A percentile compares a stretch with the other conserved stretches of the same genome.
These are phyloP conservation scores for Diutina siamensis DNA, from an alignment of 1,139 yeast genomes.

Conservation along the genomic window DNA sequence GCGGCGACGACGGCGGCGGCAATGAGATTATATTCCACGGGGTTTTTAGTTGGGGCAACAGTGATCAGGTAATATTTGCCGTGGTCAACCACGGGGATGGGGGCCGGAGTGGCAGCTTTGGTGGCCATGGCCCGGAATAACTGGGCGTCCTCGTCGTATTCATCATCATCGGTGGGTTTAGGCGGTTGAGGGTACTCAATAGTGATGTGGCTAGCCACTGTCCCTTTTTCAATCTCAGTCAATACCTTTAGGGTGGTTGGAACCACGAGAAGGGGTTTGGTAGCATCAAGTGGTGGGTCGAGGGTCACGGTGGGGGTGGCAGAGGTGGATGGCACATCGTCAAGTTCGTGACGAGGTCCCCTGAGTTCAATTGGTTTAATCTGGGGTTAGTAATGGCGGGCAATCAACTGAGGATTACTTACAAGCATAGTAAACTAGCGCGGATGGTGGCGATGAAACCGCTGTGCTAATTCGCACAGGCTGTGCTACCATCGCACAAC, in stretches of 20 bases:
- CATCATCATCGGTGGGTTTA: neutral
- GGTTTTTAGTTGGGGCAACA: neutral
- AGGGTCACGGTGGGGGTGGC: neutral
- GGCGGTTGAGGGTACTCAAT: neutral
- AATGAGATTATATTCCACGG: neutral
- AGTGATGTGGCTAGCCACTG: neutral
- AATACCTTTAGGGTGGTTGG: neutral
- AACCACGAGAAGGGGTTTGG: neutral
- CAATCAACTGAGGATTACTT: neutral
- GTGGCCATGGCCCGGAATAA: neutral
- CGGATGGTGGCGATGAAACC: neutral
- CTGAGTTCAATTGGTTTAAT: slow-evolving; percentile 2
- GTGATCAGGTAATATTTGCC: neutral
- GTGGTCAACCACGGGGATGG: neutral
- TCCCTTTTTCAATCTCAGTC: neutral
- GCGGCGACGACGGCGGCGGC: neutral
- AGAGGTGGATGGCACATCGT: neutral
- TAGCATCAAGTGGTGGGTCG: too few species aligned
- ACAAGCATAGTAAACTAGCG: too few species aligned
- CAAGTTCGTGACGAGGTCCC: slow-evolving; percentile 2
- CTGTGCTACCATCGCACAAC: too few species aligned
- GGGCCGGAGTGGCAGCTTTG: neutral
- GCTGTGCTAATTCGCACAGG: neutral
- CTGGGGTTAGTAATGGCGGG: neutral
- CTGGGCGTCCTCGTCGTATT: slow-evolving; percentile 4